Evolutionary conservation across 345 rosid genomes (phyloP).

Genomic region (Syzygium aromaticum): DNA sequence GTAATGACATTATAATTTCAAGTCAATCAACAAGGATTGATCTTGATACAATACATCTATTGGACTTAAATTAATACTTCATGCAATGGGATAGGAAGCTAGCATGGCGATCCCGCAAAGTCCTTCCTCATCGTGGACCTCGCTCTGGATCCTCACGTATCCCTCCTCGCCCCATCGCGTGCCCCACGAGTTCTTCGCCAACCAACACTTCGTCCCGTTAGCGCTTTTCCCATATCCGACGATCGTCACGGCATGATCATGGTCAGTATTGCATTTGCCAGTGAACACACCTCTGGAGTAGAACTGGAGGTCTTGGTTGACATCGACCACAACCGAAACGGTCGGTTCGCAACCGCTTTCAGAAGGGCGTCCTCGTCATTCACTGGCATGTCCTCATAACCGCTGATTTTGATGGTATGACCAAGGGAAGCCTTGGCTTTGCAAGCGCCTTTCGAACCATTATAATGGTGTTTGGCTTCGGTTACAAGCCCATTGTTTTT

Average conservation of each 20-base stretch:
- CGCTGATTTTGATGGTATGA: constrained; percentile 16
- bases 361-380: constrained; percentile 38
- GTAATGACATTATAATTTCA: background rate
- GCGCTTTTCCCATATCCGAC: constrained; percentile 37
- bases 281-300: constrained; percentile 44
- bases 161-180: constrained; percentile 53
- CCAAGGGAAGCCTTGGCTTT: constrained; percentile 1
- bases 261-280: constrained; percentile 21
- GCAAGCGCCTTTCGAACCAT: constrained; percentile 27
- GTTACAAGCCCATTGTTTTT: constrained; percentile 33
- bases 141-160: constrained; percentile 40
- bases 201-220: constrained; percentile 37
- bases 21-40: background rate
- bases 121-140: constrained; percentile 17
- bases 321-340: constrained; percentile 50
- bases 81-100: constrained; percentile 39
- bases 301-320: constrained; percentile 29
- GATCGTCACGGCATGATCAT: constrained; percentile 40
- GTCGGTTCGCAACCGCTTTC: constrained; percentile 51
- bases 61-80: background rate
- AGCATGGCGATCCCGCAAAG: constrained; percentile 55
- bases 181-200: constrained; percentile 65
- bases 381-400: constrained; percentile 37
- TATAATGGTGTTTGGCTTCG: constrained; percentile 39
- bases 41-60: background rate